Base-by-base conservation (phyloP, 768 basidiomycete species). In the Zangia roseola region DNA sequence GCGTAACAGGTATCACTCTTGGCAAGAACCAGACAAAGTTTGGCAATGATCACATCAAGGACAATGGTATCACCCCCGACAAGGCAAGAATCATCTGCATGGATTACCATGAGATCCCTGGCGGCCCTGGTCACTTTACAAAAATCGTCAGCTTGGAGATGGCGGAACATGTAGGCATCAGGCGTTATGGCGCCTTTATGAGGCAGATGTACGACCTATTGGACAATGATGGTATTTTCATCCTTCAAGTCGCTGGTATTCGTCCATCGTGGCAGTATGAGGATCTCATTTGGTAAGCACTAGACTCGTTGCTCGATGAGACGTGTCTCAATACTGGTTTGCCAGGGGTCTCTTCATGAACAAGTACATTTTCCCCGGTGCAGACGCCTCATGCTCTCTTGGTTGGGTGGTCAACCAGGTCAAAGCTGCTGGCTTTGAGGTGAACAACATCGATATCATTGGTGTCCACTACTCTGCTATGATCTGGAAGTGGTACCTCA, bases 91-190 rank as follows among this genome's bases (percentile, higher is more conserved):
- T 98, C 57, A 73, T 97, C 45, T 95, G 95, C 76, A 84, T 83
- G 62, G 94, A 98, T 67, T 94, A 89, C 69, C 84, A 94, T 25
- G 90, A 97, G 47, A 88, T 97, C 57, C 91, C 92, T 30, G 79
- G 81, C 25, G 78, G 83, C 47, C 69, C 72, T 40, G 84, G 86
- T 44, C 81, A 82, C 49, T 99, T 88, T 64, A 86, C 84, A 62
- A 98, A 98, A 76, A 98, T 99, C 45, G 93, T 95, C 41, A 86
- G 84, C 53, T 78, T 99, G 53, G 97, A 99, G 69, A 98, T 98
- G 95, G 95, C 95, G 16, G 97, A 99, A 84, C 97, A 99, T 65
- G 97, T 99, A 53, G 97, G 97, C 50, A 82, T 99, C 63, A 84
- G 93, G 58, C 86, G 92, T 37, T 99, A 99, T 70, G 80, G 79